Conservation (phyloP, 1,139 yeast genomes). For the Scheffersomyces stambukii region DNA sequence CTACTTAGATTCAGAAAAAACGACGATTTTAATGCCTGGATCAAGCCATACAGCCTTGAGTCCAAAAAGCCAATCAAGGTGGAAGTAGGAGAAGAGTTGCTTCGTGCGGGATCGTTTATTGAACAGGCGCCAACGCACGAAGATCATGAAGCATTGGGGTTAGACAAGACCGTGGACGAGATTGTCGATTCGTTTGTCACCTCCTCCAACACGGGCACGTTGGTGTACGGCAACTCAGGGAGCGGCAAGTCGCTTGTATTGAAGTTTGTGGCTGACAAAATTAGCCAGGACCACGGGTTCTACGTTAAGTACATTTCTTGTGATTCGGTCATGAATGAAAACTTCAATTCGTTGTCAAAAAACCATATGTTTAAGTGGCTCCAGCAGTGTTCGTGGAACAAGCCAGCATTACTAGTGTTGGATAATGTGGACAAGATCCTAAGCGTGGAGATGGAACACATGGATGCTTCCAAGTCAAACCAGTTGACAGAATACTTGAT, state of each 20-base stretch:
- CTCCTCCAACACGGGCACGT: constrained; percentile 47
- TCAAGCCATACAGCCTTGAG: constrained; percentile 25
- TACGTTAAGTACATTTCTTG: constrained; percentile 43
- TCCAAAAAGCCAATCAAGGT: constrained; percentile 28
- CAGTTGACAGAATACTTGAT: constrained; percentile 52
- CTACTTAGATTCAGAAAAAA: constrained; percentile 49
- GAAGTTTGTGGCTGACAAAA: constrained; percentile 32
- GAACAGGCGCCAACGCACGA: constrained; percentile 11
- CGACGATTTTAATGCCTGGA: constrained; percentile 44
- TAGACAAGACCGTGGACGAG: constrained; percentile 44
- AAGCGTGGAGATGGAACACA: constrained; percentile 69
- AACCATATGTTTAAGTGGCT: constrained; percentile 48
- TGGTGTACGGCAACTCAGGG: constrained; percentile 74
- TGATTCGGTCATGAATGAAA: constrained; percentile 58
- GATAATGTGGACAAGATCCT: constrained; percentile 81
- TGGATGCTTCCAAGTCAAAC: constrained; percentile 54
- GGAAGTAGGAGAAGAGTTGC: constrained; percentile 52
- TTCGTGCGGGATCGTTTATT: constrained; percentile 49
- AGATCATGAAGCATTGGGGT: constrained; percentile 47
- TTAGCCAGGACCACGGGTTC: constrained; percentile 35
- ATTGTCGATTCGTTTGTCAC: constrained; percentile 40
- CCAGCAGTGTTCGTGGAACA: constrained; percentile 69
- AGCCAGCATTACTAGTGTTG: constrained; percentile 69
- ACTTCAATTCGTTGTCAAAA: constrained; percentile 30
- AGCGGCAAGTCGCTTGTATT: constrained; percentile 70